A percentile compares a stretch with the other conserved stretches of the same genome.
These are phyloP conservation scores for Adenanthera pavonina DNA, from an alignment of 306 rosid genomes.

Conservation along the genomic window DNA sequence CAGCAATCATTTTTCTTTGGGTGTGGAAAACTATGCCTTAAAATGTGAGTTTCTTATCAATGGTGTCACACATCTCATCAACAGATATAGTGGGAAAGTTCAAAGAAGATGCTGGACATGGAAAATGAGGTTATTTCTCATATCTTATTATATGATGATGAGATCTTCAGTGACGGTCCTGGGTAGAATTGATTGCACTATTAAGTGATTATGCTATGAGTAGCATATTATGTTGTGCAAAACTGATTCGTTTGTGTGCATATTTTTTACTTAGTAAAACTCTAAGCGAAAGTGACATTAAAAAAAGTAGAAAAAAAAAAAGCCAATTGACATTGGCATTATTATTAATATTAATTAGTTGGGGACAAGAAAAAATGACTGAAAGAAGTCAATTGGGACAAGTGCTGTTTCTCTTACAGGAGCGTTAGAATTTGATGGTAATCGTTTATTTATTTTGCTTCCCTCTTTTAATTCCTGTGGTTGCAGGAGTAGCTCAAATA, in stretches of 20 bases:
- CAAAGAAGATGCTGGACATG: neutral
- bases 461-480: constrained; percentile 56
- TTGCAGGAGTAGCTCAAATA: constrained; percentile 76
- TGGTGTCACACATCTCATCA: constrained; percentile 35
- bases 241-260: constrained; percentile 21
- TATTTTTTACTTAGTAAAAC: neutral
- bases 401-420: constrained; percentile 20
- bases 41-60: constrained; percentile 13
- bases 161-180: neutral
- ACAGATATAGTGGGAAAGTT: constrained; percentile 8
- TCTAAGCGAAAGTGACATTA: neutral
- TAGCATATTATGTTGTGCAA: neutral
- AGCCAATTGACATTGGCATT: neutral
- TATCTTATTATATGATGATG: neutral
- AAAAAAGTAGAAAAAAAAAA: neutral
- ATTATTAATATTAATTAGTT: constrained; percentile 8
- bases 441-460: constrained; percentile 34
- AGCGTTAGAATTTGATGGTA: constrained; percentile 30
- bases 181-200: constrained; percentile 6
- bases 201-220: neutral
- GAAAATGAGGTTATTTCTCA: neutral
- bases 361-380: neutral
- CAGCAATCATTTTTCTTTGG: constrained; percentile 21
- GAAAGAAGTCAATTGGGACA: neutral
- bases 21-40: constrained; percentile 24